These are phyloP conservation scores for Apiosordaria backusii DNA, from an alignment of 495 filamentous ascomycete genomes.

Conservation along the genomic window DNA sequence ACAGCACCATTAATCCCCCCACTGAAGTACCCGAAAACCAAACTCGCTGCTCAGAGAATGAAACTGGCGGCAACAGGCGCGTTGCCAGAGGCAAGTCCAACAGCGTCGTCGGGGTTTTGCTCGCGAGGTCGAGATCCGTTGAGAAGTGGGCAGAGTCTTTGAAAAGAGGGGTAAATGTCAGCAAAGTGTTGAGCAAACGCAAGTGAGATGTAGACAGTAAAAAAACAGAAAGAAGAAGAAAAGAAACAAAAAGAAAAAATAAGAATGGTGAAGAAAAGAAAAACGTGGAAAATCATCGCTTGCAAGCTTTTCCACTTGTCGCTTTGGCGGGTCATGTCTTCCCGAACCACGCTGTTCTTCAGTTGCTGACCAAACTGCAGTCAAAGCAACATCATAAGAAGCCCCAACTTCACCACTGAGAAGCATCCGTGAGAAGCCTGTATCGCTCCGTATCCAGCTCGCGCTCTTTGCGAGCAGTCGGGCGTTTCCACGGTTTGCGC, in stretches of 20 bases:
- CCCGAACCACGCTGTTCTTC: neutral
- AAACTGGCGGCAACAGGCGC: conserved; percentile 40
- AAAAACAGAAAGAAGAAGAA: conserved; percentile 1
- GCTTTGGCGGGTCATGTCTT: neutral
- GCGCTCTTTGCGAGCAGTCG: neutral
- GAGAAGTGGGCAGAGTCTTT: conserved; percentile 76
- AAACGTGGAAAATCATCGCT: neutral
- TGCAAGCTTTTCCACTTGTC: neutral
- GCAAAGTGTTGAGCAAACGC: conserved; percentile 22
- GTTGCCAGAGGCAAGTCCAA: conserved; percentile 52
- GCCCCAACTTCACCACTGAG: neutral
- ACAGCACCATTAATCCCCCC: too few species aligned
- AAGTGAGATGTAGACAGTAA: neutral
- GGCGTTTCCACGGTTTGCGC: neutral
- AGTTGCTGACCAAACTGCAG: neutral
- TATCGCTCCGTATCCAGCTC: neutral
- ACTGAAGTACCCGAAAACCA: too few species aligned
- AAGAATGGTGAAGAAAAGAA: neutral
- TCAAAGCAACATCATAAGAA: neutral
- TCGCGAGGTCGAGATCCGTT: conserved; percentile 80
- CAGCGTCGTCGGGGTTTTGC: conserved; percentile 51
- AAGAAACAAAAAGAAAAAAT: neutral
- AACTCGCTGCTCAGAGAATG: conserved; percentile 2
- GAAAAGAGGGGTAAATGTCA: conserved; percentile 31
- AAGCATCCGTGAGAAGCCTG: neutral